Conservation (phyloP, 176 grass and related monocot genomes). For the Triticum turgidum region DNA sequence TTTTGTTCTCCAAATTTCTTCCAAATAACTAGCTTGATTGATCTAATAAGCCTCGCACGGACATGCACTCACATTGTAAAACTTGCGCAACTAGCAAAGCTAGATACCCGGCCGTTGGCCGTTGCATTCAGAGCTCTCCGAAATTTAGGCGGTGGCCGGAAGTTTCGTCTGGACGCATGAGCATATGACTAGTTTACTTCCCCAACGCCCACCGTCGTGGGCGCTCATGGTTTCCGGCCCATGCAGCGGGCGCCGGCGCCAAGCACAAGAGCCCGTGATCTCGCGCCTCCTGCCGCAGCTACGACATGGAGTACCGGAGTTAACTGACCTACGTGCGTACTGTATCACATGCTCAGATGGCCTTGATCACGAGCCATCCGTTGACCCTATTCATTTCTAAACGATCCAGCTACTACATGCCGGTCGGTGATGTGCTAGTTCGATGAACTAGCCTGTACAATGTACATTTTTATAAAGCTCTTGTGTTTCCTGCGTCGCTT, state of each 20-base stretch:
- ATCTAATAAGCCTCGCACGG: not conserved
- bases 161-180: conserved; percentile 31
- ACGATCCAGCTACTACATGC: not conserved
- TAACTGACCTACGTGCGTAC: conserved; percentile 27
- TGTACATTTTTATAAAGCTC: not conserved
- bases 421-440: conserved; percentile 27
- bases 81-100: not conserved
- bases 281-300: conserved; percentile 45
- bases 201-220: conserved; percentile 48
- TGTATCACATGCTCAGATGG: conserved; percentile 3
- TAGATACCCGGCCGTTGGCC: not conserved
- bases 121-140: conserved; percentile 36
- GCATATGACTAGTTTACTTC: conserved; percentile 31
- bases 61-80: not conserved
- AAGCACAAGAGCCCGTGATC: conserved; percentile 56
- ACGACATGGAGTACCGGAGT: conserved; percentile 19
- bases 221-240: conserved; percentile 20
- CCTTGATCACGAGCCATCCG: not conserved
- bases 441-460: not conserved
- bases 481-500: not conserved
- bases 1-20: not conserved
- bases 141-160: conserved; percentile 25
- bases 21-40: not conserved
- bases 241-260: conserved; percentile 19
- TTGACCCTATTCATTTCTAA: conserved; percentile 21